Conservation (phyloP, 768 basidiomycete species). For the Suillus discolor region DNA sequence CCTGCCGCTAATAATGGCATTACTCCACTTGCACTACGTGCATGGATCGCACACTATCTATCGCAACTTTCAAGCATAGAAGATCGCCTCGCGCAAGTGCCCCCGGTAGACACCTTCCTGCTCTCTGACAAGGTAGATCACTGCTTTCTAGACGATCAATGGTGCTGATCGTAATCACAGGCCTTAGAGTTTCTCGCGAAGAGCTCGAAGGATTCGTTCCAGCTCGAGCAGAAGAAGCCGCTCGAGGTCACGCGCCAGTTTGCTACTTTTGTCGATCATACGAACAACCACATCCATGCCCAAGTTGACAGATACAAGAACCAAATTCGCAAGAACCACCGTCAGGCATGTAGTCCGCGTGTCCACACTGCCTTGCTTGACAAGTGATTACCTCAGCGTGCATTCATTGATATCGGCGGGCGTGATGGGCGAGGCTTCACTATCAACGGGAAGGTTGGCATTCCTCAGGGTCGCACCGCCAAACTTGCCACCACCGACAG, state of each 20-base stretch:
- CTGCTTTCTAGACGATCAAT: not conserved
- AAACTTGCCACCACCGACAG: conserved; percentile 21
- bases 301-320: conserved; percentile 32
- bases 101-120: conserved; percentile 28
- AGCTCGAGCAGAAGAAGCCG: conserved; percentile 30
- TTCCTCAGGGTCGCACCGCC: conserved; percentile 19
- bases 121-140: conserved; percentile 21
- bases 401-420: conserved; percentile 24
- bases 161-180: conserved; percentile 13
- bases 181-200: conserved; percentile 31
- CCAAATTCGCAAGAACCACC: conserved; percentile 30
- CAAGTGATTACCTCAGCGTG: conserved; percentile 14
- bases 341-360: conserved; percentile 39
- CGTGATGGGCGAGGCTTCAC: conserved; percentile 23
- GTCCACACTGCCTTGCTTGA: not conserved
- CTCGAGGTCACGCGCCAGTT: conserved; percentile 25
- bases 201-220: conserved; percentile 26
- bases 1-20: not conserved
- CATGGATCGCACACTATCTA: conserved; percentile 35
- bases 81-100: conserved; percentile 22
- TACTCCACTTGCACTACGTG: conserved; percentile 31
- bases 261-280: conserved; percentile 13
- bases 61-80: conserved; percentile 26
- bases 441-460: conserved; percentile 21
- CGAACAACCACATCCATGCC: conserved; percentile 19